Evolutionary conservation across 129 eudicot genomes (phyloP), one percentile per base, ranked within the genome.

Genomic region (Flaveria sonorensis): DNA sequence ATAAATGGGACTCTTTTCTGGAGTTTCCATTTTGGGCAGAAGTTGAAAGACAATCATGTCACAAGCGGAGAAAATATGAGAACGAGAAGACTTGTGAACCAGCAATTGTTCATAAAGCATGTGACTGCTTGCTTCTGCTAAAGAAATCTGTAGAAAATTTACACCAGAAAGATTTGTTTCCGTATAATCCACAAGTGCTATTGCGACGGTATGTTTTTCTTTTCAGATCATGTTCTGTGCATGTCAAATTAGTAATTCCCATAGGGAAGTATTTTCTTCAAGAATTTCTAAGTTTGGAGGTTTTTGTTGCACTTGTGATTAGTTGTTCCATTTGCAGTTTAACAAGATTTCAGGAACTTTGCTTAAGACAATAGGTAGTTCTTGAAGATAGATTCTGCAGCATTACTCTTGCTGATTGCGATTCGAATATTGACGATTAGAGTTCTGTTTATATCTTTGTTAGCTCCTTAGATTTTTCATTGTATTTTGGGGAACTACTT

Each of bases 151-250:
- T 94, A 23, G 73, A 77, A 74, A 89, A 68, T 75, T 88, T 94
- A 65, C 85, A 83, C 57, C 77, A 83, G 69, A 94, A 84, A 78
- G 78, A 83, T n/a, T 62, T 91, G 78, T 94, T 94, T 78, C 98
- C 98, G 13, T 94, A 94, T 78, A 94, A 94, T 85, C 98, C 98
- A 10, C 70, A 83, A 70, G 98, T 82, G 83, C 93, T 94, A 79
- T 76, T 94, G 60, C 78, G 77, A 60, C 92, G 97, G 98, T 94
- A 78, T 53, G 83, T 81, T 52, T 72, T 46, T 36, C 55, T 73
- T 5, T 36, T 36, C 40, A 36, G 40, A 39, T 28, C 18, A 11
- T 64, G 3, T 23, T 4, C 18, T 32, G 18, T 11, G 40, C 23
- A 70, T 21, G 36, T 15, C n/a, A 59, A 19, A 1, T 43, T 51